Conservation (phyloP, 2,329 filamentous ascomycete species). For the Diaporthe citri region DNA sequence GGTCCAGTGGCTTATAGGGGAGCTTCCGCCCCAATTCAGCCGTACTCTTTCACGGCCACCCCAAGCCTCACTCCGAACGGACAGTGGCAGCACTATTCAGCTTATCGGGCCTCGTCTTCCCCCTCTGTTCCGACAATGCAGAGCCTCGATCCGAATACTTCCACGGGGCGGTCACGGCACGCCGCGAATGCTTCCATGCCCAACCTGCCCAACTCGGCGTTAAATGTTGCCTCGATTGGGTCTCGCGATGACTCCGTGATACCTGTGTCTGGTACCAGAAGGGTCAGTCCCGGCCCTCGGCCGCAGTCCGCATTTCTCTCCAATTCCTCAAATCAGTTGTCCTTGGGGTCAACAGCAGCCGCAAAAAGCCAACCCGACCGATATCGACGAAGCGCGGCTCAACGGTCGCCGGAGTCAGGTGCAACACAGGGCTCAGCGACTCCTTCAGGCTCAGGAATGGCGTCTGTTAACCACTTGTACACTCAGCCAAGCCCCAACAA, state of each 20-base stretch:
- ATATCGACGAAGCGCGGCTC: slow-evolving; percentile 75
- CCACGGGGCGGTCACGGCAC: slow-evolving; percentile 48
- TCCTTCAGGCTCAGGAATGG: slow-evolving; percentile 67
- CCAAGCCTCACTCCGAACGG: slow-evolving; percentile 70
- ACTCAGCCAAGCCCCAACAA: slow-evolving; percentile 52
- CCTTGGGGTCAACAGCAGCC: slow-evolving; percentile 68
- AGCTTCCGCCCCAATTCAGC: slow-evolving; percentile 73
- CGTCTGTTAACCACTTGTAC: slow-evolving; percentile 67
- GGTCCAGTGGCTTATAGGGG: slow-evolving; percentile 65
- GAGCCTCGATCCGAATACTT: slow-evolving; percentile 51
- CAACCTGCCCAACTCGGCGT: slow-evolving; percentile 50
- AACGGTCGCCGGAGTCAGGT: slow-evolving; percentile 67
- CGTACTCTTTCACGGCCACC: slow-evolving; percentile 82
- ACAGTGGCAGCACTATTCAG: slow-evolving; percentile 64
- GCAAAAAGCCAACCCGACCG: slow-evolving; percentile 82
- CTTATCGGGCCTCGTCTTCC: slow-evolving; percentile 62
- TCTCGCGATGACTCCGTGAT: slow-evolving; percentile 67
- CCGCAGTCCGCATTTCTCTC: slow-evolving; percentile 59
- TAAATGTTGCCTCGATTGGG: slow-evolving; percentile 54
- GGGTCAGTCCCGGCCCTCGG: slow-evolving; percentile 53
- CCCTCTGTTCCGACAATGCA: slow-evolving; percentile 57
- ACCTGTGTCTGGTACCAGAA: slow-evolving; percentile 56
- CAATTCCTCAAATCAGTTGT: slow-evolving; percentile 59
- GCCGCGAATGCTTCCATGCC: slow-evolving; percentile 54
- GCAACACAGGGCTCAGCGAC: slow-evolving; percentile 52